Base-by-base conservation (phyloP, 257 asterid genomes). In the Asclepias syriaca region DNA sequence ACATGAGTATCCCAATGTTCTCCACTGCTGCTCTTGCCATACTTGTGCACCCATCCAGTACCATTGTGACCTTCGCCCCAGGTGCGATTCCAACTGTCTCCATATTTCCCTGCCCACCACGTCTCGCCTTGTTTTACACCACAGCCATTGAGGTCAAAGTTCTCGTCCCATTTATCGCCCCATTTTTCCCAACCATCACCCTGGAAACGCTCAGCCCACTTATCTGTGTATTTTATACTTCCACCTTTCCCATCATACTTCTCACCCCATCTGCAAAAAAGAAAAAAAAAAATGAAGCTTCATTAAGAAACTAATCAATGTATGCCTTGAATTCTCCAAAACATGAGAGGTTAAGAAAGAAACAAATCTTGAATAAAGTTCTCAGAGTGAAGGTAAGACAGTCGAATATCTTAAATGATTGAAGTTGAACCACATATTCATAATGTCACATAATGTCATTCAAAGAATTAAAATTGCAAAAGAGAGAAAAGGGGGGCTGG, bases 121-220 rank as follows among this genome's bases (percentile, higher is more conserved):
- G 83, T 84, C 89, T 95, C 98, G 74, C 99, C 98, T 80, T 95
- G 98, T 86, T 91, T 95, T 27, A 92, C 89, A 4, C 97, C 98
- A 0, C 79, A 82, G 1, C 82, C 71, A 8, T 84, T 46, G 1
- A 34, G 70, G 57, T 88, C 89, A 46, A 89, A 91, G 75, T 86
- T 64, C 81, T 91, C 99, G 13, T 92, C 99, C 99, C 99, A 94
- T 76, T 94, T 94, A 55, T 94, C 99, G 4, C 99, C 99, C 99
- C 99, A 94, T 80, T 90, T 94, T 1, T 90, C 68, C 99, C 99
- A 94, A 9, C 96, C 96, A 39, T 87, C 97, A 0, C 90, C 97
- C 74, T 89, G 93, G 34, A 76, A 89, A 5, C 97, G 85, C 91
- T 94, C 99, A 0, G 99, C 98, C 98, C 99, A 94, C 77, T 95